phyloP scores from a whole-genome alignment of 306 rosid genomes.

The Lupinus albus region DNA sequence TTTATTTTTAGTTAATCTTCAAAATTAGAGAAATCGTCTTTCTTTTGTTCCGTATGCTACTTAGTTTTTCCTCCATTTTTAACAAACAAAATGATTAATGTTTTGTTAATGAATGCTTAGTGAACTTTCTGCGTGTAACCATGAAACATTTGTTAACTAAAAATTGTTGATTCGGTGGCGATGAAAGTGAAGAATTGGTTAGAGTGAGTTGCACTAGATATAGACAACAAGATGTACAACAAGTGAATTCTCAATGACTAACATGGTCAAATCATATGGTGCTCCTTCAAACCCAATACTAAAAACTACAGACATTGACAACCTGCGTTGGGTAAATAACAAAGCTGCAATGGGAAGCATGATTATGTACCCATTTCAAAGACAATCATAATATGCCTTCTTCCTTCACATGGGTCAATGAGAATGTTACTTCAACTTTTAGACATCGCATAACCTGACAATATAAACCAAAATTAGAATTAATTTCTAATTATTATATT shows the following conservation, averaged over 20 bases:
- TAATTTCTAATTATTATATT: background rate
- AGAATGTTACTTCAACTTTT: slow-evolving; percentile 18
- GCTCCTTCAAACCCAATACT: slow-evolving; percentile 20
- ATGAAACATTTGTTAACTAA: background rate
- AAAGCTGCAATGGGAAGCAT: slow-evolving; percentile 19
- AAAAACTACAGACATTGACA: slow-evolving; percentile 23
- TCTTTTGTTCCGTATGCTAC: too few relatives aligned
- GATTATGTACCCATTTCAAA: background rate
- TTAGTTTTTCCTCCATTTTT: too few relatives aligned
- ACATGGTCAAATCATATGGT: too few relatives aligned
- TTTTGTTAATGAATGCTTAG: too few relatives aligned
- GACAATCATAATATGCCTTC: slow-evolving; percentile 34
- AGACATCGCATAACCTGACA: slow-evolving; percentile 45
- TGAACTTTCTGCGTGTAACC: too few relatives aligned
- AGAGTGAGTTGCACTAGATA: slow-evolving; percentile 38
- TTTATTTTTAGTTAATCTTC: too few relatives aligned
- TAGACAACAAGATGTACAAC: slow-evolving; percentile 52
- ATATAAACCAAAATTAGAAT: slow-evolving; percentile 34
- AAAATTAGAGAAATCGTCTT: too few relatives aligned
- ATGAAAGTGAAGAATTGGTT: background rate
- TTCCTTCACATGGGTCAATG: slow-evolving; percentile 3
- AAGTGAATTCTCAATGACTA: slow-evolving; percentile 29
- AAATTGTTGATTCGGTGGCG: slow-evolving; percentile 29
- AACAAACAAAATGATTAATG: too few relatives aligned
- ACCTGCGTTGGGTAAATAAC: background rate